phyloP scores from a whole-genome alignment of 2,329 filamentous ascomycete genomes.

The Botrytis pseudocinerea region DNA sequence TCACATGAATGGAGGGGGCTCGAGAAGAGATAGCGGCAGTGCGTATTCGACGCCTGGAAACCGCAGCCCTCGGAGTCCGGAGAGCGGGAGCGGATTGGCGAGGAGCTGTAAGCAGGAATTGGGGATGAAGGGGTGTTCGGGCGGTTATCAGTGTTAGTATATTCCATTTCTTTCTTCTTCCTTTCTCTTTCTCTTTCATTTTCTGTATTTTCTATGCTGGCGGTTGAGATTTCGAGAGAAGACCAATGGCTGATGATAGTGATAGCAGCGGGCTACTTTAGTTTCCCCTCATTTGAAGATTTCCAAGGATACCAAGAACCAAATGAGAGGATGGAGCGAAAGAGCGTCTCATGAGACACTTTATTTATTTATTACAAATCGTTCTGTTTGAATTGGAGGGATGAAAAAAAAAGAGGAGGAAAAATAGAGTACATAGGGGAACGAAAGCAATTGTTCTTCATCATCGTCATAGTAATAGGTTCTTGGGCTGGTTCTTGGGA shows the following conservation, averaged over 20 bases:
- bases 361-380: background rate
- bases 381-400: background rate
- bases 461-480: slow-evolving; percentile 18
- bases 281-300: slow-evolving; percentile 72
- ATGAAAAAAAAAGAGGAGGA: background rate
- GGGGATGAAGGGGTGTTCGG: slow-evolving; percentile 16
- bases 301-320: slow-evolving; percentile 56
- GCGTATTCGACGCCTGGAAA: slow-evolving; percentile 23
- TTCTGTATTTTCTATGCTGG: background rate
- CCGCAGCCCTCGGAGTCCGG: slow-evolving; percentile 26
- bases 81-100: slow-evolving; percentile 33
- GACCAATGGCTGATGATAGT: slow-evolving; percentile 23
- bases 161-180: background rate
- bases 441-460: background rate
- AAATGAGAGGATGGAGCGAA: slow-evolving; percentile 33
- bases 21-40: slow-evolving; percentile 23
- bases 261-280: slow-evolving; percentile 61
- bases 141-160: slow-evolving; percentile 19
- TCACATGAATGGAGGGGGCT: slow-evolving; percentile 25
- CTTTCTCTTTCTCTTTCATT: no score
- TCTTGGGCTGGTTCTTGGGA: slow-evolving; percentile 18
- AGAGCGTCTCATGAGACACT: slow-evolving; percentile 4
- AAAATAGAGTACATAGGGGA: background rate
- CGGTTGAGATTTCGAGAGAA: background rate
- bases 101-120: slow-evolving; percentile 29